These are phyloP conservation scores for Haemoproteus tartakovskyi DNA, from an alignment of 169 alveolate species.

Conservation along the genomic window DNA sequence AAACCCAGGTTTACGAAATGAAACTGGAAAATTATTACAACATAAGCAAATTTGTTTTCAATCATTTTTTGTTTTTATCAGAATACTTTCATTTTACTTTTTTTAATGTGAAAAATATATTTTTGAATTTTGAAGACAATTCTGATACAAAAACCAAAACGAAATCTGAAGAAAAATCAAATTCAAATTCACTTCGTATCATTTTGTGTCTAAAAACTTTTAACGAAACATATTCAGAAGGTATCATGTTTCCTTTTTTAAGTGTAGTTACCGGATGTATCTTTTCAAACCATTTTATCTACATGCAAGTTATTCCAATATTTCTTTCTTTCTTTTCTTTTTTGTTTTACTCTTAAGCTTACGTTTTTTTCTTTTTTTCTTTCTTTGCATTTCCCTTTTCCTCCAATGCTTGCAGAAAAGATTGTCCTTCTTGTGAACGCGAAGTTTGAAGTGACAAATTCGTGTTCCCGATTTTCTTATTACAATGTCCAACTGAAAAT, in stretches of 20 bases:
- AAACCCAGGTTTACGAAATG: constrained; percentile 6
- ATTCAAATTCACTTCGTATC: too few species aligned
- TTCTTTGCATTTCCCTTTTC: neutral
- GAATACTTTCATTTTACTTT: constrained; percentile 20
- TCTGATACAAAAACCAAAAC: too few species aligned
- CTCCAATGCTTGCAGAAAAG: constrained; percentile 1
- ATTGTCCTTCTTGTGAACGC: constrained; percentile 14
- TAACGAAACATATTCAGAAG: too few species aligned
- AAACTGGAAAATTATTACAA: neutral
- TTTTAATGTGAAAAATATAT: constrained; percentile 31
- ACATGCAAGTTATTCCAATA: too few species aligned
- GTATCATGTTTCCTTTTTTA: too few species aligned
- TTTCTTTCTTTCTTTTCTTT: too few species aligned
- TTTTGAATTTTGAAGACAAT: constrained; percentile 8
- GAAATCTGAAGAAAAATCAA: too few species aligned
- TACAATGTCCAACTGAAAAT: constrained; percentile 14
- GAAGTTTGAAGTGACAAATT: neutral
- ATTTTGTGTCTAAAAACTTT: too few species aligned
- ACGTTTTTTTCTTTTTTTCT: neutral
- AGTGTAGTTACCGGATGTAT: too few species aligned
- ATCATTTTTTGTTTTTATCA: constrained; percentile 18
- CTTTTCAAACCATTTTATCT: too few species aligned
- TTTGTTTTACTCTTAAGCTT: neutral
- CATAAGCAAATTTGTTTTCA: constrained; percentile 1
- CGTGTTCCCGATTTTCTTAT: neutral